Percentiles rank a stretch among this genome's conserved stretches.
Conservation (phyloP, 2,329 filamentous ascomycete species). For the Trichoderma atrobrunneum region DNA sequence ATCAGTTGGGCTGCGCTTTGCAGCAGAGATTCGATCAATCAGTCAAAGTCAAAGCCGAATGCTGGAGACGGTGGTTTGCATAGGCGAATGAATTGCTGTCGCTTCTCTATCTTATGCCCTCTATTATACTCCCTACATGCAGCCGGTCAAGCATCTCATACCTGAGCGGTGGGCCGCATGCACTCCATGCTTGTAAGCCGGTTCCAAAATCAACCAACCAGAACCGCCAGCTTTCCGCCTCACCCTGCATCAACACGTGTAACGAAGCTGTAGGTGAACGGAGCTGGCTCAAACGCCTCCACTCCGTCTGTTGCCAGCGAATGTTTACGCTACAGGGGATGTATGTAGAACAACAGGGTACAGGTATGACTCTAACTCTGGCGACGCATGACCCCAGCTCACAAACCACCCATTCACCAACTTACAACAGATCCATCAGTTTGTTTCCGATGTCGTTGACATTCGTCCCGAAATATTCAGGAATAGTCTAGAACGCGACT, state of each 20-base stretch:
- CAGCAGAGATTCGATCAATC: not conserved
- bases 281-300: not conserved
- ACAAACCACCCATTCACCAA: not conserved
- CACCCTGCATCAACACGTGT: constrained; percentile 17
- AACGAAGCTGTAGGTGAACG: constrained; percentile 10
- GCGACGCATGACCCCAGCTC: not conserved
- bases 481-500: not conserved
- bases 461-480: constrained; percentile 6
- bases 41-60: not conserved
- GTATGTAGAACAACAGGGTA: not conserved
- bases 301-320: constrained; percentile 6
- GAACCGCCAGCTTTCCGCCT: not conserved
- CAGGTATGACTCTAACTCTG: not conserved
- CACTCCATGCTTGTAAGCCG: not conserved
- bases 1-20: not conserved
- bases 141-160: constrained; percentile 13
- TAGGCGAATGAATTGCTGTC: not conserved
- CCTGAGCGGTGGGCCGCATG: not conserved
- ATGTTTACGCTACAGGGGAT: not conserved
- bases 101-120: not conserved
- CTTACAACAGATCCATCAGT: constrained; percentile 14
- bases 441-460: constrained; percentile 24
- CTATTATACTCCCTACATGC: not conserved
- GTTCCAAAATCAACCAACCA: constrained; percentile 7
- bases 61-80: not conserved